Evolutionary conservation across 768 basidiomycete genomes (phyloP).

Genomic region (Leccinum longicurvipes): DNA sequence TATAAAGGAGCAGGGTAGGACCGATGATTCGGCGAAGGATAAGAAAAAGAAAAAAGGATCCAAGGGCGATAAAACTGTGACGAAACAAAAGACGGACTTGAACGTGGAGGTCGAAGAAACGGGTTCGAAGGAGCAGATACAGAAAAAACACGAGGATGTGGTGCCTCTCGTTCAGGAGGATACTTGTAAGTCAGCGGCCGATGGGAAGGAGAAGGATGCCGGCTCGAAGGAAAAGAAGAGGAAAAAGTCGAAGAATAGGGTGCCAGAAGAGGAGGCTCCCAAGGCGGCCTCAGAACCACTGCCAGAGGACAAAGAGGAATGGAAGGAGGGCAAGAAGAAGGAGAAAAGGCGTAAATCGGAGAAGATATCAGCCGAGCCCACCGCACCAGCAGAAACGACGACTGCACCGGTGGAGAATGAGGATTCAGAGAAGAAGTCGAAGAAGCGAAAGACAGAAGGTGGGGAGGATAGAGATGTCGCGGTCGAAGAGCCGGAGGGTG

Average conservation of each 20-base stretch:
- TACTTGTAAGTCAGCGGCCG: neutral
- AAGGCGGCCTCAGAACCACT: neutral
- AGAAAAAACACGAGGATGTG: conserved; percentile 1
- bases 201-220: conserved; percentile 1
- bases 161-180: neutral
- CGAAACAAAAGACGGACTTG: neutral
- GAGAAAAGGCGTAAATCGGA: conserved; percentile 17
- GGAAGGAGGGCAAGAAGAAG: conserved; percentile 16
- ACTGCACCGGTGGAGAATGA: conserved; percentile 4
- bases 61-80: neutral
- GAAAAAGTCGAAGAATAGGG: neutral
- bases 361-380: conserved; percentile 19
- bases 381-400: conserved; percentile 11
- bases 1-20: neutral
- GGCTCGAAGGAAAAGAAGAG: neutral
- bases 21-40: conserved; percentile 10
- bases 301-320: neutral
- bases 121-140: conserved; percentile 3
- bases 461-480: conserved; percentile 7
- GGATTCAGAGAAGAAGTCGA: conserved; percentile 21
- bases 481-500: neutral
- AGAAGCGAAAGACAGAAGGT: conserved; percentile 34
- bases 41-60: conserved; percentile 19
- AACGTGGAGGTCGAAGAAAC: neutral
- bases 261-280: neutral